Percentiles rank a stretch among this genome's conserved stretches.
Conservation (phyloP, 257 asterid species). For the Avicennia marina region DNA sequence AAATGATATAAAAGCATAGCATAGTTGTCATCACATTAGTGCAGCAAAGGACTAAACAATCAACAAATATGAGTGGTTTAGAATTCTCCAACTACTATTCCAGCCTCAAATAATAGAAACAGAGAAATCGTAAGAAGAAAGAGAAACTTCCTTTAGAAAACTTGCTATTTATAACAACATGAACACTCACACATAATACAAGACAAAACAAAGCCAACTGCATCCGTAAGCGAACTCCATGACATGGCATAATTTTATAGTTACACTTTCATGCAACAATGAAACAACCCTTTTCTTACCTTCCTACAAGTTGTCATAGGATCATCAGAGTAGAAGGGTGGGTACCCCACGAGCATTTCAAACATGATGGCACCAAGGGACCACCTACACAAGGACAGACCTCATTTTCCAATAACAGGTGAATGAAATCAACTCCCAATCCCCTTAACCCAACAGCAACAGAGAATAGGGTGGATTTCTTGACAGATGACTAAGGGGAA, state of each 20-base stretch:
- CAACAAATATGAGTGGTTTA: not conserved
- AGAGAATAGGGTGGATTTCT: not conserved
- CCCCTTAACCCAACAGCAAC: constrained; percentile 12
- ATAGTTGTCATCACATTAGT: not conserved
- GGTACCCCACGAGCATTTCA: constrained; percentile 48
- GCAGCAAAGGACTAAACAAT: not conserved
- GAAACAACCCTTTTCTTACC: constrained; percentile 15
- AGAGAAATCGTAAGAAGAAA: not conserved
- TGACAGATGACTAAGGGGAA: constrained; percentile 1
- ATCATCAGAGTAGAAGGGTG: constrained; percentile 45
- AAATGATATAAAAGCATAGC: too few relatives aligned
- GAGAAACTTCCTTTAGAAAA: not conserved
- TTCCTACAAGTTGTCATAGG: constrained; percentile 42
- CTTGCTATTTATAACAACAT: not conserved
- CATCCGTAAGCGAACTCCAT: too few relatives aligned
- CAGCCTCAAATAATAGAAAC: not conserved
- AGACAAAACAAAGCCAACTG: not conserved
- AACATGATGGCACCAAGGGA: constrained; percentile 47
- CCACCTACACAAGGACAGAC: constrained; percentile 28
- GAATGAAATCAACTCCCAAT: constrained; percentile 8
- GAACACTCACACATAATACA: not conserved
- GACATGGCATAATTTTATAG: not conserved
- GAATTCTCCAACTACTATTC: not conserved
- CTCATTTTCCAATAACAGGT: not conserved
- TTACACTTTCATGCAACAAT: not conserved